A percentile compares a stretch with the other conserved stretches of the same genome.
phyloP scores from a whole-genome alignment of 768 basidiomycete genomes.

The Neoboletus brunneissimus region DNA sequence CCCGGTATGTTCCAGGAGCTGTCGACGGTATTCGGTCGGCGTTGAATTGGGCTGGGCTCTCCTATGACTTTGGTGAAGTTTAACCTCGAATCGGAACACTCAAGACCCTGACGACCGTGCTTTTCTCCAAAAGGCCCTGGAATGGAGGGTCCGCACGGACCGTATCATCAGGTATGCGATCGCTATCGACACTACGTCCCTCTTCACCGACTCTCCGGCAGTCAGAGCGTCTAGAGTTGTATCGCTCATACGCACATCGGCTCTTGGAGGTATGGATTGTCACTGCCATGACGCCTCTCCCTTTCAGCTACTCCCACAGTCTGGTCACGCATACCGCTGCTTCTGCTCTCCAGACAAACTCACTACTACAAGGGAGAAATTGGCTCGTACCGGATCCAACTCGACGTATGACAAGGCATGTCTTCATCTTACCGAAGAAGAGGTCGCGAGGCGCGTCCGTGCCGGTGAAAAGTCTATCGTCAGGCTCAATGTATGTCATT shows the following conservation, averaged over 20 bases:
- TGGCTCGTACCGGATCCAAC: slow-evolving; percentile 72
- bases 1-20: slow-evolving; percentile 76
- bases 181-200: not conserved
- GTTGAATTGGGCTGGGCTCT: slow-evolving; percentile 86
- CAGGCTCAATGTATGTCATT: slow-evolving; percentile 75
- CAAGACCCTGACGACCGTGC: slow-evolving; percentile 3
- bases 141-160: slow-evolving; percentile 67
- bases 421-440: slow-evolving; percentile 82
- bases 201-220: slow-evolving; percentile 33
- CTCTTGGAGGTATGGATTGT: slow-evolving; percentile 64
- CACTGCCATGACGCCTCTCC: no score
- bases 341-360: slow-evolving; percentile 84
- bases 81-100: slow-evolving; percentile 12
- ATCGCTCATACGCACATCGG: slow-evolving; percentile 66
- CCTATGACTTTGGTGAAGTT: slow-evolving; percentile 80
- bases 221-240: slow-evolving; percentile 89
- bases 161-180: slow-evolving; percentile 76
- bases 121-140: slow-evolving; percentile 62
- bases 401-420: slow-evolving; percentile 87
- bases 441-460: slow-evolving; percentile 67
- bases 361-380: slow-evolving; percentile 59
- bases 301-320: slow-evolving; percentile 40
- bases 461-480: slow-evolving; percentile 80
- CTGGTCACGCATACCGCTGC: slow-evolving; percentile 89
- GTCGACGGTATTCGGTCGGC: slow-evolving; percentile 76